Evolutionary conservation across 257 asterid species (phyloP), one percentile per base, ranked within the genome.

Genomic region (Echium plantagineum): DNA sequence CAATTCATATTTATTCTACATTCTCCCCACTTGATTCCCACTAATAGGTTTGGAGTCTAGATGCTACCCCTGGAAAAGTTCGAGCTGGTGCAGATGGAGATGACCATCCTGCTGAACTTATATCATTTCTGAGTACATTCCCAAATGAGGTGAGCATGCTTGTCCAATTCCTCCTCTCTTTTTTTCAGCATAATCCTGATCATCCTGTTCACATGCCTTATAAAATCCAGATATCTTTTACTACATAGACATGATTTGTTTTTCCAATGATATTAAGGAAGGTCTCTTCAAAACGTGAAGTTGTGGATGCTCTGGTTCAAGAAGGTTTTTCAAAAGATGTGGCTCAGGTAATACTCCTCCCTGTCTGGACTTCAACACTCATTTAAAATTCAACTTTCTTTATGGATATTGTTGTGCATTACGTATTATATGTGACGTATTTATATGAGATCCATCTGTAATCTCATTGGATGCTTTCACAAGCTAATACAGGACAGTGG

Each of bases 31-130:
- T 38, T 59, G 60, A 58, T 65, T 74, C 42, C 55, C 63, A 66
- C 65, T 24, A 24, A 65, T 77, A 91, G 98, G 97, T 88, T 62
- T 91, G 98, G 98, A 88, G 80, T 76, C 78, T 88, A 63, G 98
- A 86, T 73, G 84, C 98, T 55, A 88, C 97, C 21, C 98, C 98
- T 72, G 98, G 98, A 76, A 83, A 81, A 80, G 96, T 91, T 75
- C 78, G 90, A 69, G 94, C 90, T 61, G 97, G 98, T 74, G 90
- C 84, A 59, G 94, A 85, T 74, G 95, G 98, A 77, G 94, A 88
- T 64, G 95, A 91, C 70, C 98, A 84, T 79, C 98, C 98, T 55
- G 95, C 94, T 46, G 97, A 91, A 75, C 88, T 91, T 51, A 88
- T 91, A 52, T 73, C 90, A 59, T 88, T 85, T 55, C 74, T 91